Evolutionary conservation across 345 rosid genomes (phyloP).

Genomic region (Ceriops decandra): DNA sequence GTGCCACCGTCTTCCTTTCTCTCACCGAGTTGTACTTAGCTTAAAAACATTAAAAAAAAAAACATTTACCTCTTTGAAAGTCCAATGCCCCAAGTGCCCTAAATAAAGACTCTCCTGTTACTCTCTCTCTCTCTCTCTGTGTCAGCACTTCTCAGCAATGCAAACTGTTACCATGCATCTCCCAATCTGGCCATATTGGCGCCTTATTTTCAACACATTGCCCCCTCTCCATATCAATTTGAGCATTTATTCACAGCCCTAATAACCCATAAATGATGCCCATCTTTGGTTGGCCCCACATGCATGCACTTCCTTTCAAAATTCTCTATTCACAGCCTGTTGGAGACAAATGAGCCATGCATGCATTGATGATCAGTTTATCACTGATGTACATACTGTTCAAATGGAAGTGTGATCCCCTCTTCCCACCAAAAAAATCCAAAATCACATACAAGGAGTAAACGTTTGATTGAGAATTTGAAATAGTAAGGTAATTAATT

Average conservation of each 20-base stretch:
- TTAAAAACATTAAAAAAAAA: background rate
- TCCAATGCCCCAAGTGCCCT: background rate
- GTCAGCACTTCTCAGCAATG: background rate
- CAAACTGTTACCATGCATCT: constrained; percentile 1
- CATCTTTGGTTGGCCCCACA: background rate
- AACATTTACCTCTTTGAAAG: background rate
- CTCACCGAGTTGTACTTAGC: background rate
- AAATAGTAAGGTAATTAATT: constrained; percentile 2
- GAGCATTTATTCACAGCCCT: background rate
- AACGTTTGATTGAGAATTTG: too few relatives aligned
- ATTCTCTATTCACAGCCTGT: background rate
- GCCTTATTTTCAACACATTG: background rate
- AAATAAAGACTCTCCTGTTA: background rate
- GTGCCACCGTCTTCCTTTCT: background rate
- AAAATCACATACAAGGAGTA: too few relatives aligned
- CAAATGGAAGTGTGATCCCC: constrained; percentile 15
- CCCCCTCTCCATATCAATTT: background rate
- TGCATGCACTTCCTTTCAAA: background rate
- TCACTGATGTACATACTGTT: constrained; percentile 13
- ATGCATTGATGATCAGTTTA: constrained; percentile 5
- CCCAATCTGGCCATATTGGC: background rate
- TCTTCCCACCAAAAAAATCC: background rate
- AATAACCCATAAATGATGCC: too few relatives aligned
- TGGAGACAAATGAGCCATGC: background rate
- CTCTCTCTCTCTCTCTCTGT: constrained; percentile 15